These are phyloP conservation scores for Phyllosticta ampelicida DNA, from an alignment of 2,329 filamentous ascomycete species.

Conservation along the genomic window DNA sequence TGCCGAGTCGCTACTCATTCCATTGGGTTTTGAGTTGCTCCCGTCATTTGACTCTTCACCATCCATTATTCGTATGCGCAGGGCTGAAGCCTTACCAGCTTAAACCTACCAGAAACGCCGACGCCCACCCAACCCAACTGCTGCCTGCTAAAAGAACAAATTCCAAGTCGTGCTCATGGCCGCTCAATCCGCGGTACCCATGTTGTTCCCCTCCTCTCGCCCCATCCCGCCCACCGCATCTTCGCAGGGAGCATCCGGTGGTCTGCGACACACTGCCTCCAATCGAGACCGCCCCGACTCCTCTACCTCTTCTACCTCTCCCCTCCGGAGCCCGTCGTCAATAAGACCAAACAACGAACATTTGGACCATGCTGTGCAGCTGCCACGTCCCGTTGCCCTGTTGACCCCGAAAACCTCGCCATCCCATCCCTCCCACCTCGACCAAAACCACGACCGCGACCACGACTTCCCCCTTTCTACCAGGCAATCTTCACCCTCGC, in stretches of 20 bases:
- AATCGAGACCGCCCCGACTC: neutral
- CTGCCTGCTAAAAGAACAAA: neutral
- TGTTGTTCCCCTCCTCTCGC: neutral
- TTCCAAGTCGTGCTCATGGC: neutral
- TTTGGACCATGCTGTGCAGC: slow-evolving; percentile 11
- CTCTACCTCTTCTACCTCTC: slow-evolving; percentile 7
- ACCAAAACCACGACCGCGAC: no score
- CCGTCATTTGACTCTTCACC: neutral
- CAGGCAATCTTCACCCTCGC: slow-evolving; percentile 25
- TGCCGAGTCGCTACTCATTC: neutral
- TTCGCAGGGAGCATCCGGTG: slow-evolving; percentile 21
- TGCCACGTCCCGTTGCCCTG: slow-evolving; percentile 9
- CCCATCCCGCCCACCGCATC: slow-evolving; percentile 10
- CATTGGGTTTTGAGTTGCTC: neutral
- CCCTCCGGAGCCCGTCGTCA: neutral
- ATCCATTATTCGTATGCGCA: neutral
- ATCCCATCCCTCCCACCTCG: slow-evolving; percentile 5
- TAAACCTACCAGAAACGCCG: neutral
- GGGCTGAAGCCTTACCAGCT: neutral
- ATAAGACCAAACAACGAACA: neutral
- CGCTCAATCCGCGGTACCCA: neutral
- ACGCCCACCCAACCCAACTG: neutral
- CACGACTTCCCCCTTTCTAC: slow-evolving; percentile 19
- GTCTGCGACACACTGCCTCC: slow-evolving; percentile 15
- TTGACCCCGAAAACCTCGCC: slow-evolving; percentile 10